Conservation (phyloP, 805 yeast genomes). For the Cyberlindnera maritima region DNA sequence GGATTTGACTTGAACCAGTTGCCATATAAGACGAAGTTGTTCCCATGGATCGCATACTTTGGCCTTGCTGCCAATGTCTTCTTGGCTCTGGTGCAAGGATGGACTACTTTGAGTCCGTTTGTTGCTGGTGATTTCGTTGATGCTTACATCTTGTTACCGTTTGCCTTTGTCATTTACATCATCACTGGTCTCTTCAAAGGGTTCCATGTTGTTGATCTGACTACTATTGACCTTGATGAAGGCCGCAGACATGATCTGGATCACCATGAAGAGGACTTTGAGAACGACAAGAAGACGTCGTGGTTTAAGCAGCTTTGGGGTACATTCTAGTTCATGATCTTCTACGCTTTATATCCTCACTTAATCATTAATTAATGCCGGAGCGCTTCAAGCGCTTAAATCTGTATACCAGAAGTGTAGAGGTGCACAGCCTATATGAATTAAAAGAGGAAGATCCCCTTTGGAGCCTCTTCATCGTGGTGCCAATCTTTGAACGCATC, state of each 20-base stretch:
- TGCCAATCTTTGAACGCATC: slow-evolving; percentile 11
- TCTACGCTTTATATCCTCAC: not conserved
- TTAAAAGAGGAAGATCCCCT: slow-evolving; percentile 10
- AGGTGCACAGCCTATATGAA: no score
- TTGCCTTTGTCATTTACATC: slow-evolving; percentile 45
- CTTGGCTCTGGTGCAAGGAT: slow-evolving; percentile 47
- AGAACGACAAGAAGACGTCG: not conserved
- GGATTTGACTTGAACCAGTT: slow-evolving; percentile 61
- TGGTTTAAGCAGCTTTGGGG: slow-evolving; percentile 17
- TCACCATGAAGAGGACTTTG: slow-evolving; percentile 2
- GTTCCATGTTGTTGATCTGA: slow-evolving; percentile 40
- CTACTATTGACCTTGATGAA: slow-evolving; percentile 46
- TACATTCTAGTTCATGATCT: slow-evolving; percentile 9
- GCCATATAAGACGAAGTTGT: slow-evolving; percentile 67
- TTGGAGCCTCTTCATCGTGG: slow-evolving; percentile 5
- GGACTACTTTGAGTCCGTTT: slow-evolving; percentile 50
- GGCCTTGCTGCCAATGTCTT: slow-evolving; percentile 39
- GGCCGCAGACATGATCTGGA: slow-evolving; percentile 45
- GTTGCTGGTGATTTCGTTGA: slow-evolving; percentile 51
- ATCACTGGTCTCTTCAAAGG: slow-evolving; percentile 36
- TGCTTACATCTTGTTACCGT: slow-evolving; percentile 61
- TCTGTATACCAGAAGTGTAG: no score
- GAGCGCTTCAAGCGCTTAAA: no score
- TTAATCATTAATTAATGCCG: not conserved
- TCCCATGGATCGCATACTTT: slow-evolving; percentile 39